Conservation (phyloP, 192 early-diverging fungal genomes). For the Obelidium mucronatum region DNA sequence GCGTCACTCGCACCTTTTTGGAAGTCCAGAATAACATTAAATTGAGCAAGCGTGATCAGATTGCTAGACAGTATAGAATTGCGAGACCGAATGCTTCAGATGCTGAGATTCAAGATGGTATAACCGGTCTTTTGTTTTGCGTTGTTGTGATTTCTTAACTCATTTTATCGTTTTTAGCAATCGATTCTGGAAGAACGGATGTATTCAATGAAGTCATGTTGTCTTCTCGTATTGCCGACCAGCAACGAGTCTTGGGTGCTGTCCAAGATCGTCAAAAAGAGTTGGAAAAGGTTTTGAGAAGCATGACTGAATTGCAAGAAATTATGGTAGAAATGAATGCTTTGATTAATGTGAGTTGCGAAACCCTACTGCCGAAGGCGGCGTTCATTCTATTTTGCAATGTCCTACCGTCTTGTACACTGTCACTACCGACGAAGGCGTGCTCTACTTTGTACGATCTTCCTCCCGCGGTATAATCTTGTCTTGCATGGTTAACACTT, state of each 20-base stretch:
- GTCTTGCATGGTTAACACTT: too few relatives aligned
- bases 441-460: neutral
- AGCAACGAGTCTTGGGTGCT: conserved; percentile 11
- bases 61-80: conserved; percentile 38
- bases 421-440: neutral
- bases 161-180: conserved; percentile 5
- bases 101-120: conserved; percentile 32
- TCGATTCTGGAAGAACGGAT: conserved; percentile 34
- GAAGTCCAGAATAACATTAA: conserved; percentile 31
- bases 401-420: neutral
- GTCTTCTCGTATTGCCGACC: conserved; percentile 8
- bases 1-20: conserved; percentile 5
- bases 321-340: conserved; percentile 31
- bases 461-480: neutral
- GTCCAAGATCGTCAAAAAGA: conserved; percentile 33
- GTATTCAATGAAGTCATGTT: conserved; percentile 25
- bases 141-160: neutral
- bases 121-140: neutral
- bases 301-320: conserved; percentile 23
- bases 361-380: too few relatives aligned
- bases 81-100: conserved; percentile 34
- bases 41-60: conserved; percentile 23
- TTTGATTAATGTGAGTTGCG: conserved; percentile 20
- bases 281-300: conserved; percentile 19
- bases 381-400: too few relatives aligned